Conservation (phyloP, 2,329 filamentous ascomycete genomes). For the Orbilia blumenaviensis region DNA sequence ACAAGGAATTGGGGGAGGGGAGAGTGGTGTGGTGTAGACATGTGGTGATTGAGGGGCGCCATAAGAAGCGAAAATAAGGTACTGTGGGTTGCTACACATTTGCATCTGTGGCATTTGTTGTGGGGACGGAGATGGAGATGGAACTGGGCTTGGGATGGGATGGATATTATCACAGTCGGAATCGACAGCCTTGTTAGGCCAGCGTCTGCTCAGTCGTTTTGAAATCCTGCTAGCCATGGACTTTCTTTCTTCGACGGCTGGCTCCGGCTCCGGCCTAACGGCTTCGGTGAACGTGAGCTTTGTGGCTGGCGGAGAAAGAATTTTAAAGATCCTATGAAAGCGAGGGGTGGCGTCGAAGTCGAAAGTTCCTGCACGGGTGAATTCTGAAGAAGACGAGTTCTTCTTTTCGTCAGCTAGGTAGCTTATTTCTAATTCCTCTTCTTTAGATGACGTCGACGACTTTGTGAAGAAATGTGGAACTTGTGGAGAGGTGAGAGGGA, state of each 20-base stretch:
- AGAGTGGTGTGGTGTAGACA: conserved; percentile 3
- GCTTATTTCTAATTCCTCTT: not conserved
- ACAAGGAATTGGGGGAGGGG: conserved; percentile 7
- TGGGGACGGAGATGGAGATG: not conserved
- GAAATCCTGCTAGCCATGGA: conserved; percentile 21
- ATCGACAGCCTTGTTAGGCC: conserved; percentile 4
- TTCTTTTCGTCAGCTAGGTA: conserved; percentile 36
- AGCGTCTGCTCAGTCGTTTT: conserved; percentile 26
- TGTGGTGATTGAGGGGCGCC: not conserved
- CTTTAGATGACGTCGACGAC: not conserved
- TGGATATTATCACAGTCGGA: not conserved
- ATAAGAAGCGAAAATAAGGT: not conserved
- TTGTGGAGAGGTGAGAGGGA: conserved; percentile 14
- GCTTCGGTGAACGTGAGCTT: conserved; percentile 46
- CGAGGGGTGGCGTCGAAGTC: conserved; percentile 47
- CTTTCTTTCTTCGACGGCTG: not conserved
- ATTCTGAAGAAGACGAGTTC: not conserved
- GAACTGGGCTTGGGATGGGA: not conserved
- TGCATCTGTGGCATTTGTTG: not conserved
- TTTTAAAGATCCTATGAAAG: conserved; percentile 31
- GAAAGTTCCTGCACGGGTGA: conserved; percentile 4
- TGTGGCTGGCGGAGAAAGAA: conserved; percentile 33
- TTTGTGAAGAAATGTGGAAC: conserved; percentile 27
- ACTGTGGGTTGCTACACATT: not conserved
- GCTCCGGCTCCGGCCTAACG: not conserved